Evolutionary conservation across 2,329 filamentous ascomycete genomes (phyloP), one percentile per base, ranked within the genome.

Genomic region (Gyromitra esculenta): DNA sequence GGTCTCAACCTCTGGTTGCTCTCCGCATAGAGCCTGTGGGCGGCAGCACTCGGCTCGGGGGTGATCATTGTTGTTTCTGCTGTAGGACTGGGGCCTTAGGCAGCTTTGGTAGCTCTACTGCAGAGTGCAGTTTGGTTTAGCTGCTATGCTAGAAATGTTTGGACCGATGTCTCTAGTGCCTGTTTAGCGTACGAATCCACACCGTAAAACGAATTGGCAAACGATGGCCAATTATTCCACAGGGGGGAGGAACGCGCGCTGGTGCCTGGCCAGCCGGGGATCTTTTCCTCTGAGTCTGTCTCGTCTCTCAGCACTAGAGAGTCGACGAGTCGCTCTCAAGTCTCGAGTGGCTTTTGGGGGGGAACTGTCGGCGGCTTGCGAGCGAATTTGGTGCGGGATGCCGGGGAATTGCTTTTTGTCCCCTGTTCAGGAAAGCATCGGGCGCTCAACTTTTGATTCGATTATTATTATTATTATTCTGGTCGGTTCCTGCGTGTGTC

Each of bases 1-100:
- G 73, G 68, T 64, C 77, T 78, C 57, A 73, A 75, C 76, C 73
- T 79, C 57, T 77, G 70, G 66, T 69, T 79, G 72, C 69, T 75
- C 71, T 77, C 76, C 59, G 72, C 65, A 52, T 68, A 45, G 59
- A 77, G 74, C 45, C 63, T 62, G 21, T 64, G 64, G 56, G 73
- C 62, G 62, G 76, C 63, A 65, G 65, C 60, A 72, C 73, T 75
- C 54, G 68, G 68, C 72, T 78, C 73, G 66, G 64, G 69, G 66
- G 64, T 41, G 11, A 76, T 68, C 72, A 79, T 77, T 65, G 41
- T 72, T 77, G 70, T 56, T 77, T 77, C 75, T 66, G 64, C 48
- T 56, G 57, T 39, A 57, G 43, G 41, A 43, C 39, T 31, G 25
- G 50, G 43, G 62, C 35, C 64, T 64, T 68, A 57, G 70, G 57